Evolutionary conservation across 331 rosid species (phyloP).

Genomic region (Rhamnella rubrinervis): DNA sequence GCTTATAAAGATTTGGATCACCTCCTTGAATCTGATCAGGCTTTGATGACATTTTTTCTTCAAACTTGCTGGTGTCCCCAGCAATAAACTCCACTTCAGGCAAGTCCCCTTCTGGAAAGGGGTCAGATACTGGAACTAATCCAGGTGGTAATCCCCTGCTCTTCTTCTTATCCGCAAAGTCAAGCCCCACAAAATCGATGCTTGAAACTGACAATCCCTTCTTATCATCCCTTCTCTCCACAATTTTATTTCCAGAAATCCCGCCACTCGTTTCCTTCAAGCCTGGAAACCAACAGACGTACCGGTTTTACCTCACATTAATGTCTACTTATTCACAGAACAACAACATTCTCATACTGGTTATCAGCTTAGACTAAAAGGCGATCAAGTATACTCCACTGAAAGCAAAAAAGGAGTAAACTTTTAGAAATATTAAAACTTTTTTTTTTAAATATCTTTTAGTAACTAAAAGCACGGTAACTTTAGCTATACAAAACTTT

Average conservation of each 20-base stretch:
- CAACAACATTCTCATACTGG: slow-evolving; percentile 1
- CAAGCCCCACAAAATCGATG: slow-evolving; percentile 84
- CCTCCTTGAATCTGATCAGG: slow-evolving; percentile 39
- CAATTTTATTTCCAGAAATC: slow-evolving; percentile 13
- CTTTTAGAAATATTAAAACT: background rate
- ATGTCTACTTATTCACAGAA: background rate
- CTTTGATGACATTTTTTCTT: slow-evolving; percentile 25
- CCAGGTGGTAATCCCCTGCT: slow-evolving; percentile 76
- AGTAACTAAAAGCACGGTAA: background rate
- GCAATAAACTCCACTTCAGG: slow-evolving; percentile 80
- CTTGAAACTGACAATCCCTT: slow-evolving; percentile 62
- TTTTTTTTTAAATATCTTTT: background rate
- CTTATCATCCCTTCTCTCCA: slow-evolving; percentile 45
- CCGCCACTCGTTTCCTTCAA: slow-evolving; percentile 22
- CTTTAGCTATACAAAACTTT: background rate
- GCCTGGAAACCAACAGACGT: slow-evolving; percentile 39
- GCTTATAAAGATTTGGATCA: slow-evolving; percentile 65
- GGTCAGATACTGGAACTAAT: slow-evolving; percentile 62
- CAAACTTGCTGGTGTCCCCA: slow-evolving; percentile 65
- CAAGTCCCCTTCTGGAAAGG: slow-evolving; percentile 45
- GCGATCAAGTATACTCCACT: background rate
- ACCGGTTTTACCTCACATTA: slow-evolving; percentile 26
- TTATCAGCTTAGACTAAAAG: slow-evolving; percentile 2
- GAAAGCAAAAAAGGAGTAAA: background rate
- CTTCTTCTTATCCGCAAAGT: slow-evolving; percentile 75